Base-by-base conservation (phyloP, 495 filamentous ascomycete genomes). In the Amphirosellinia nigrospora region DNA sequence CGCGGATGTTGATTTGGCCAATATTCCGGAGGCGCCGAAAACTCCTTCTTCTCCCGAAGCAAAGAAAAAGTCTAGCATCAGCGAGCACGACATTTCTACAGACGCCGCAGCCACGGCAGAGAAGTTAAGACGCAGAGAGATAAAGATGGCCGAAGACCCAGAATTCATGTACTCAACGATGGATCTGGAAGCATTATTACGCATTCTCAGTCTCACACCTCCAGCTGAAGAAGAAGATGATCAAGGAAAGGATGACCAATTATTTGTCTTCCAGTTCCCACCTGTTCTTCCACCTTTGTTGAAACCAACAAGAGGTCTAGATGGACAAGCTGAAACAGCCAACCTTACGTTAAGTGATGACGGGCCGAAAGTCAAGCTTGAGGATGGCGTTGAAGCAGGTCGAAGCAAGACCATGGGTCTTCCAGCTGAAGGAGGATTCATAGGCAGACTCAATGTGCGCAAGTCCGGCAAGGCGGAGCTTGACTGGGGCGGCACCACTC, bases 201-300 rank as follows among this genome's bases (percentile, higher is more conserved):
- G 70, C 9, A 73, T 73, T 41, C 79, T 82, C 67, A 79, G 71
- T 43, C 63, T 81, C 62, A 45, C 36, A 11, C 16, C 21, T 26
- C 70, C 50, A 65, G 73, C 73, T 9, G 72, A 73, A 13, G 59
- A 28, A 15, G 72, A 72, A 55, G 73, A 73, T 13, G 69, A 32
- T 5, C 63, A 79, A 43, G 77, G 72, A 23, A 79, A 79, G 28
- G 85, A 85, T 36, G 85, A 86, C 30, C 83, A 85, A 56, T 77
- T 89, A 68, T 90, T 89, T 65, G 81, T 91, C 59, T 90, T 92
- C 78, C 89, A 91, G 76, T 83, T 92, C 66, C 89, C 89, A 23
- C 85, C 86, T 15, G 81, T 88, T 19, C 78, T 90, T 0, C 89
- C 89, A 21, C 84, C 86, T 4, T 79, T 91, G 66, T 68, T 72